Evolutionary conservation across 2,329 filamentous ascomycete species (phyloP), one percentile per base, ranked within the genome.

Genomic region (Beauveria pseudobassiana): DNA sequence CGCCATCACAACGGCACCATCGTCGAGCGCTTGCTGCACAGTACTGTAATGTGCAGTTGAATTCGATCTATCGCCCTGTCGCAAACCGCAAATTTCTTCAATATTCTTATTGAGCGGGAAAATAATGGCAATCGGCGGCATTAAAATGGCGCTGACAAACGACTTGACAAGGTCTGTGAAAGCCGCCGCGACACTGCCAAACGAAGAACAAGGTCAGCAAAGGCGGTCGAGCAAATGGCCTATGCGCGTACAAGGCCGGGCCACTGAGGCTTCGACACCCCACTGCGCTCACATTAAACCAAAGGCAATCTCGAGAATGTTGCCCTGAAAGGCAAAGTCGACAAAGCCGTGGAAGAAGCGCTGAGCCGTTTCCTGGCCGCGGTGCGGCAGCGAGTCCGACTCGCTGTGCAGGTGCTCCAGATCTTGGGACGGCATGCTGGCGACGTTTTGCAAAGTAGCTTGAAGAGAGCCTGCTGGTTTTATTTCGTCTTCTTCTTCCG

Each of bases 251-350:
- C 55, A 12, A 45, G 61, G 34, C 52, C 45, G 3, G 34, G 5
- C 12, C 34, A 38, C 34, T 38, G 10, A 24, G 45, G 10, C 45
- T 46, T 20, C 20, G 45, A 22, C 45, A 22, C 26, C 46, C 24
- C 3, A 53, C 64, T 2, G 73, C 78, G 73, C 78, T 71, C 69
- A 89, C 87, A 91, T 91, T 65, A 91, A 76, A 66, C 88, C 88
- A 67, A 91, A 86, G 18, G 88, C 88, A 63, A 91, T 88, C 72
- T 91, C 86, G 28, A 91, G 79, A 53, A 91, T 88, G 67, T 91
- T 90, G 62, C 89, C 88, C 65, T 88, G 84, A 59, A 90, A 82
- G 0, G 87, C 87, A 72, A 91, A 91, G 70, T 90, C 87, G 66
- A 86, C 72, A 70, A 91, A 91, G 45, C 85, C 86, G 40, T 82